These are phyloP conservation scores for Rhynchospora breviuscula DNA, from an alignment of 176 grass and related monocot species.

Conservation along the genomic window DNA sequence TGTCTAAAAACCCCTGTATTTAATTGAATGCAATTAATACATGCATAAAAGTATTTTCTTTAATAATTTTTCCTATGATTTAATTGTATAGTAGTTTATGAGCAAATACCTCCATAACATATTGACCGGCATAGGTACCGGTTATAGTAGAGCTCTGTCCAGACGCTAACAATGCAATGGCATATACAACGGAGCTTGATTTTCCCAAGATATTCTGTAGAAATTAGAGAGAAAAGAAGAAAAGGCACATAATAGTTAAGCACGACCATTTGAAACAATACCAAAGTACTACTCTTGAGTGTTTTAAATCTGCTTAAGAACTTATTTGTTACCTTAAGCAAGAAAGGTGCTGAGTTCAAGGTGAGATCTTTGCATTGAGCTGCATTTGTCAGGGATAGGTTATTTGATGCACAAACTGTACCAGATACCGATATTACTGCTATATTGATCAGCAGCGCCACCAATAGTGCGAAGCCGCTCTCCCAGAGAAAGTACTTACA, in stretches of 20 bases:
- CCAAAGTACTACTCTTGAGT: not conserved
- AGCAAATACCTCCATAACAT: conserved; percentile 65
- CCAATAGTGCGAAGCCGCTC: conserved; percentile 53
- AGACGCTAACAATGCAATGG: conserved; percentile 63
- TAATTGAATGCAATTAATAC: not conserved
- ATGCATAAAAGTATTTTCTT: too few species aligned
- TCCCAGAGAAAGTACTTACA: conserved; percentile 62
- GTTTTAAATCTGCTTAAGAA: not conserved
- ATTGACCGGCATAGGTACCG: conserved; percentile 67
- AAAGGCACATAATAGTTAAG: not conserved
- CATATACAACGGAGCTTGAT: conserved; percentile 57
- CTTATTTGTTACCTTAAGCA: conserved; percentile 53
- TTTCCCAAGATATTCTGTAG: conserved; percentile 61
- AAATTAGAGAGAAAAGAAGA: not conserved
- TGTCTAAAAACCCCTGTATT: conserved; percentile 65
- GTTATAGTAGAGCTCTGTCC: conserved; percentile 68
- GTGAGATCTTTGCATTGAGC: conserved; percentile 40
- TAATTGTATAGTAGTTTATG: not conserved
- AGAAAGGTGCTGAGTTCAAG: conserved; percentile 39
- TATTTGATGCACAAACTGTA: conserved; percentile 42
- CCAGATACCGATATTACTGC: conserved; percentile 53
- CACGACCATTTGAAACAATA: not conserved
- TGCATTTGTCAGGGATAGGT: conserved; percentile 17
- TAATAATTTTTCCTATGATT: not conserved
- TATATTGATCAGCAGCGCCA: conserved; percentile 69